phyloP scores from a whole-genome alignment of 192 early-diverging fungal species.

The Entrophospora sp. region DNA sequence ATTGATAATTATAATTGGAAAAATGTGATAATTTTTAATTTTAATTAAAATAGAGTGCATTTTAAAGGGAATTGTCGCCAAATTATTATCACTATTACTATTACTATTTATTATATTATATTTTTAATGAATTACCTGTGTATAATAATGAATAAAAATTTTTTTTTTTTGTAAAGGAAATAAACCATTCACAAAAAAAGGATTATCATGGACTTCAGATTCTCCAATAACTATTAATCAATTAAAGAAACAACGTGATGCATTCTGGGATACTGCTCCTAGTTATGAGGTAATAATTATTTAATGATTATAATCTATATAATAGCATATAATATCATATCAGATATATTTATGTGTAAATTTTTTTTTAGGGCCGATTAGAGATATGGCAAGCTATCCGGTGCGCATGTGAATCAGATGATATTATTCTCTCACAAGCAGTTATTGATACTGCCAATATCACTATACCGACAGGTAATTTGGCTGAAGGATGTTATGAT shows the following conservation, averaged over 20 bases:
- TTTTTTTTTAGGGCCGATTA: slow-evolving; percentile 38
- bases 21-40: neutral
- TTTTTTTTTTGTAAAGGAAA: slow-evolving; percentile 1
- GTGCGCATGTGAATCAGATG: slow-evolving; percentile 44
- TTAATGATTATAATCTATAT: neutral
- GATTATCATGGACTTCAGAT: slow-evolving; percentile 33
- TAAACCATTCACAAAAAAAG: slow-evolving; percentile 26
- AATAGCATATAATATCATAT: neutral
- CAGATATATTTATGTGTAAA: neutral
- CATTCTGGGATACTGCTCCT: slow-evolving; percentile 71
- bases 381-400: slow-evolving; percentile 76
- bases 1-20: neutral
- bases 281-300: slow-evolving; percentile 46
- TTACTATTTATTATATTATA: no score
- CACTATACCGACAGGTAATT: slow-evolving; percentile 58
- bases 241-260: slow-evolving; percentile 44
- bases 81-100: no score
- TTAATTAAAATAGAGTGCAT: neutral
- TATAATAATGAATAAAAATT: neutral
- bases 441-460: slow-evolving; percentile 63
- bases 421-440: slow-evolving; percentile 42
- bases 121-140: neutral
- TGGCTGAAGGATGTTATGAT: slow-evolving; percentile 72
- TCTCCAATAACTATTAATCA: slow-evolving; percentile 28
- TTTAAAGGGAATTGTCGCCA: no score